Evolutionary conservation across 495 filamentous ascomycete genomes (phyloP).

Genomic region (Apiosordaria backusii): DNA sequence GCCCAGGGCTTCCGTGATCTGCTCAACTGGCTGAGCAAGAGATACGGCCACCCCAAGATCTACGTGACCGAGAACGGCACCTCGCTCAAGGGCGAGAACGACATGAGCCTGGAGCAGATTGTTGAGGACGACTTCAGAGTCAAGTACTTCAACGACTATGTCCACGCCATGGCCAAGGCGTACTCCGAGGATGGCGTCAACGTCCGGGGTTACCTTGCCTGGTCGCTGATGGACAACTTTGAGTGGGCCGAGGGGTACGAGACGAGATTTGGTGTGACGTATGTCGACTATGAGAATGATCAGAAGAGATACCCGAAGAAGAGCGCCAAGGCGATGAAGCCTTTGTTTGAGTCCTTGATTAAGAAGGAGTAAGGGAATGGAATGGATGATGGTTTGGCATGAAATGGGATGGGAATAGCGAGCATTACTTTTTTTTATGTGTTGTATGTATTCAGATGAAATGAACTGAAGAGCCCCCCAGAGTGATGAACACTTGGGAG

Average conservation of each 20-base stretch:
- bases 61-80: conserved; percentile 84
- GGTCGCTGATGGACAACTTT: conserved; percentile 75
- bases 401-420: not conserved
- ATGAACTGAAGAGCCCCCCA: not conserved
- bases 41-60: conserved; percentile 69
- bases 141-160: conserved; percentile 71
- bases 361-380: conserved; percentile 37
- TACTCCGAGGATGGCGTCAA: conserved; percentile 64
- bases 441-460: not conserved
- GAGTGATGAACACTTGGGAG: too few relatives aligned
- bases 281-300: conserved; percentile 68
- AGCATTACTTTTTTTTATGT: not conserved
- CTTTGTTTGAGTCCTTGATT: conserved; percentile 59
- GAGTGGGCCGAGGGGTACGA: conserved; percentile 78
- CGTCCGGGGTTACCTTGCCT: conserved; percentile 71
- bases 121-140: conserved; percentile 71
- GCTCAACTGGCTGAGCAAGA: conserved; percentile 73
- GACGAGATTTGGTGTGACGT: conserved; percentile 77
- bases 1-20: conserved; percentile 71
- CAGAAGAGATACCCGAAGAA: conserved; percentile 78
- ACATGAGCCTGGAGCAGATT: conserved; percentile 63
- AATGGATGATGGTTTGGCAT: not conserved
- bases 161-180: conserved; percentile 67
- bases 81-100: conserved; percentile 73
- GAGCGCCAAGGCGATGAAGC: conserved; percentile 62